Percentiles rank a stretch among this genome's conserved stretches.
phyloP scores from a whole-genome alignment of 306 rosid genomes.

The Vicia faba region DNA sequence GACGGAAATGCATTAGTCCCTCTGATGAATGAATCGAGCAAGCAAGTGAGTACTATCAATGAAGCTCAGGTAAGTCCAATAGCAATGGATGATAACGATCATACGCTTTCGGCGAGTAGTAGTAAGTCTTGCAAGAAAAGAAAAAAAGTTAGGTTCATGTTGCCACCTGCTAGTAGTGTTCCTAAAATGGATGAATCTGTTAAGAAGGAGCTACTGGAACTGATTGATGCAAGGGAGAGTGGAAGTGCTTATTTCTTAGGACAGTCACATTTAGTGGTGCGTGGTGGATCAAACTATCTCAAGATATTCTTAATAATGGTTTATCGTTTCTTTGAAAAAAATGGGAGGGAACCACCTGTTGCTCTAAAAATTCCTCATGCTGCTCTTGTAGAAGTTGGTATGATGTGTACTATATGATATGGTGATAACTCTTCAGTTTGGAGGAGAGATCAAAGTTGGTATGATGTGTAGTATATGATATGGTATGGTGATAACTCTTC shows the following conservation, averaged over 20 bases:
- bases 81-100: conserved; percentile 10
- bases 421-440: neutral
- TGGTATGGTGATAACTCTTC: neutral
- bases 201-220: conserved; percentile 62
- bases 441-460: neutral
- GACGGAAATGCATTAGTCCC: conserved; percentile 65
- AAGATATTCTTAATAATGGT: conserved; percentile 65
- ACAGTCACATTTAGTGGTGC: conserved; percentile 61
- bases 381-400: conserved; percentile 86
- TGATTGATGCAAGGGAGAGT: conserved; percentile 79
- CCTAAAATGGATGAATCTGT: conserved; percentile 60
- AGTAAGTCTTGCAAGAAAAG: conserved; percentile 25
- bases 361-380: conserved; percentile 82
- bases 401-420: conserved; percentile 45
- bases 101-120: conserved; percentile 27
- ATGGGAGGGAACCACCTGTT: conserved; percentile 63
- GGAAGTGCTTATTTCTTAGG: conserved; percentile 84
- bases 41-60: conserved; percentile 25
- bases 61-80: conserved; percentile 50
- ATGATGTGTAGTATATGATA: too few relatives aligned
- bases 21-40: conserved; percentile 38
- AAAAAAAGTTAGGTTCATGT: conserved; percentile 68
- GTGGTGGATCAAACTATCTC: conserved; percentile 54
- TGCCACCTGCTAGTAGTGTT: conserved; percentile 55
- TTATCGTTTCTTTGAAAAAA: conserved; percentile 61